Evolutionary conservation across 768 basidiomycete genomes (phyloP).

Genomic region (Hypholoma sublateritium): DNA sequence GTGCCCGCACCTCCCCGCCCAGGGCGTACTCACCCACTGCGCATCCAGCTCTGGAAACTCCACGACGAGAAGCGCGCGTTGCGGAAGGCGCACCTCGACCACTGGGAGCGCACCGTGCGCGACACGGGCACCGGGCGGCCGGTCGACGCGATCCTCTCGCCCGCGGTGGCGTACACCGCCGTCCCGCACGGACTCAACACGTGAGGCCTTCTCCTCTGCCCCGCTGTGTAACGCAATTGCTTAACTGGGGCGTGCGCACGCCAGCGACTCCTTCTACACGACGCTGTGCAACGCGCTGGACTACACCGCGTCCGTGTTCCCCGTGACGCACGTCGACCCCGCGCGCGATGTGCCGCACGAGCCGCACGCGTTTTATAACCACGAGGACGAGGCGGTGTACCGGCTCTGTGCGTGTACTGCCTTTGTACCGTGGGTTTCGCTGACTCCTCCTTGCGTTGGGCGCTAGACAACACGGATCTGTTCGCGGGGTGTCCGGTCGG

Average conservation of each 20-base stretch:
- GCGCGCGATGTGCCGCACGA: conserved; percentile 45
- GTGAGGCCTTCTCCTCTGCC: conserved; percentile 31
- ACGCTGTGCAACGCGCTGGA: conserved; percentile 66
- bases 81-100: conserved; percentile 59
- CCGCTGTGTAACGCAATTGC: not conserved
- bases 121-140: conserved; percentile 65
- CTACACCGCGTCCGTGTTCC: conserved; percentile 57
- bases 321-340: conserved; percentile 63
- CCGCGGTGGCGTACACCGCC: conserved; percentile 59
- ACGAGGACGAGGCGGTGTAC: conserved; percentile 51
- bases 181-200: conserved; percentile 60
- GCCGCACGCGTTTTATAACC: conserved; percentile 50
- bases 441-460: not conserved
- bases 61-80: conserved; percentile 51
- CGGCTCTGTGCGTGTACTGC: conserved; percentile 48
- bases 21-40: conserved; percentile 27
- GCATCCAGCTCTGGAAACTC: conserved; percentile 64
- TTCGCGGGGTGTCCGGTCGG: conserved; percentile 58
- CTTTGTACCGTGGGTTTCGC: not conserved
- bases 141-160: conserved; percentile 71
- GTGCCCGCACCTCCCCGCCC: not conserved
- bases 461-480: conserved; percentile 53
- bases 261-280: conserved; percentile 59
- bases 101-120: conserved; percentile 54
- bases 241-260: not conserved